Evolutionary conservation across 331 rosid genomes (phyloP).

Genomic region (Phaseolus coccineus): DNA sequence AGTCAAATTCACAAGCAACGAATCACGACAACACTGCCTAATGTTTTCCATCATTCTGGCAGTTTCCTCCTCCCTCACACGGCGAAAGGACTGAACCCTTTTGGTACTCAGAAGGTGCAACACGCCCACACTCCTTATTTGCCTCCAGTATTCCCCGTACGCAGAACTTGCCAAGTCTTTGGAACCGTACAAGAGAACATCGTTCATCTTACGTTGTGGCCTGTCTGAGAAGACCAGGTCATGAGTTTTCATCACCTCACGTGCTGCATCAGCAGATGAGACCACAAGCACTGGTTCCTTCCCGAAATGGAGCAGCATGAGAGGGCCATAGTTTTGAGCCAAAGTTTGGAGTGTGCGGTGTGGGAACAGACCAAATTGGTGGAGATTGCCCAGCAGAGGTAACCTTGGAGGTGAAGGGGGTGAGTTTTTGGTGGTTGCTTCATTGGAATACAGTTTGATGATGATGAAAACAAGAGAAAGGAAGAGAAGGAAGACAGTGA

Average conservation of each 20-base stretch:
- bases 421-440: neutral
- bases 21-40: neutral
- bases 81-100: slow-evolving; percentile 39
- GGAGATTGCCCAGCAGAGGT: slow-evolving; percentile 47
- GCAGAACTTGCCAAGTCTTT: slow-evolving; percentile 38
- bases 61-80: slow-evolving; percentile 49
- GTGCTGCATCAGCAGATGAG: slow-evolving; percentile 47
- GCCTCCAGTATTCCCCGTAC: slow-evolving; percentile 54
- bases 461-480: slow-evolving; percentile 23
- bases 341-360: slow-evolving; percentile 41
- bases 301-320: slow-evolving; percentile 45
- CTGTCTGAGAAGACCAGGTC: slow-evolving; percentile 45
- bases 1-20: slow-evolving; percentile 22
- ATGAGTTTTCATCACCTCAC: slow-evolving; percentile 49
- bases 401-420: slow-evolving; percentile 53
- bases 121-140: slow-evolving; percentile 41
- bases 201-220: slow-evolving; percentile 27
- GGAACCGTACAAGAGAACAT: slow-evolving; percentile 33
- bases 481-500: neutral
- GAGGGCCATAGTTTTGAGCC: slow-evolving; percentile 46
- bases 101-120: slow-evolving; percentile 48
- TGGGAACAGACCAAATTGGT: slow-evolving; percentile 45
- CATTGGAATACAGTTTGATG: slow-evolving; percentile 38
- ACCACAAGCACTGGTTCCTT: slow-evolving; percentile 42
- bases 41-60: slow-evolving; percentile 30